Percentiles rank a stretch among this genome's conserved stretches.
Evolutionary conservation across 768 basidiomycete species (phyloP).

Genomic region (Rhizopogon roseolus): DNA sequence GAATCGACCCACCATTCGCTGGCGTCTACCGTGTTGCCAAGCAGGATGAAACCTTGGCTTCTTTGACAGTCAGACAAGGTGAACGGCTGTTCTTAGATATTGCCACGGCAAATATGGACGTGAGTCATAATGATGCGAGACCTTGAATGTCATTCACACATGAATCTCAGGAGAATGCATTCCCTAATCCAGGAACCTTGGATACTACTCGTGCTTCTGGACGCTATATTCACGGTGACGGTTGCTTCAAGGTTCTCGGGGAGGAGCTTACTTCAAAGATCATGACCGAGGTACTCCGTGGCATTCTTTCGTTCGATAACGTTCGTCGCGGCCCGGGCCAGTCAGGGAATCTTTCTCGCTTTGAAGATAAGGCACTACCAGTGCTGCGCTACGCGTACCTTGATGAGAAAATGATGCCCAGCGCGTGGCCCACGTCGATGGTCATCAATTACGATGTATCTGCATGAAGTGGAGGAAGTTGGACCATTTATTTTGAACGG

Average conservation of each 20-base stretch:
- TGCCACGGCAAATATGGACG: slow-evolving; percentile 49
- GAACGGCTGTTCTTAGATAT: slow-evolving; percentile 63
- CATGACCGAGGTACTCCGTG: slow-evolving; percentile 56
- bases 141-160: background rate
- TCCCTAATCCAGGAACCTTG: slow-evolving; percentile 41
- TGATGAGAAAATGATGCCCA: slow-evolving; percentile 38
- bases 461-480: slow-evolving; percentile 9
- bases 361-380: slow-evolving; percentile 41
- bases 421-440: slow-evolving; percentile 70
- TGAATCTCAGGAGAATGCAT: slow-evolving; percentile 40
- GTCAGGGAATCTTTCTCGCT: slow-evolving; percentile 61
- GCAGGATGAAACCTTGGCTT: slow-evolving; percentile 40
- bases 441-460: slow-evolving; percentile 39
- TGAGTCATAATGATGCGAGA: slow-evolving; percentile 28
- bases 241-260: slow-evolving; percentile 45
- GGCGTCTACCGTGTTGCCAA: slow-evolving; percentile 58
- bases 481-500: background rate
- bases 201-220: slow-evolving; percentile 41
- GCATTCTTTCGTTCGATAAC: slow-evolving; percentile 52
- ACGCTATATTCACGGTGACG: slow-evolving; percentile 45
- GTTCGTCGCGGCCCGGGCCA: slow-evolving; percentile 63
- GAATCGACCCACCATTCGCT: slow-evolving; percentile 68
- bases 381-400: slow-evolving; percentile 55
- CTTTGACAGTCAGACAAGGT: slow-evolving; percentile 37
- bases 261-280: slow-evolving; percentile 55